Conservation (phyloP, 139 green algal genomes). For the Diplosphaera chodatii region DNA sequence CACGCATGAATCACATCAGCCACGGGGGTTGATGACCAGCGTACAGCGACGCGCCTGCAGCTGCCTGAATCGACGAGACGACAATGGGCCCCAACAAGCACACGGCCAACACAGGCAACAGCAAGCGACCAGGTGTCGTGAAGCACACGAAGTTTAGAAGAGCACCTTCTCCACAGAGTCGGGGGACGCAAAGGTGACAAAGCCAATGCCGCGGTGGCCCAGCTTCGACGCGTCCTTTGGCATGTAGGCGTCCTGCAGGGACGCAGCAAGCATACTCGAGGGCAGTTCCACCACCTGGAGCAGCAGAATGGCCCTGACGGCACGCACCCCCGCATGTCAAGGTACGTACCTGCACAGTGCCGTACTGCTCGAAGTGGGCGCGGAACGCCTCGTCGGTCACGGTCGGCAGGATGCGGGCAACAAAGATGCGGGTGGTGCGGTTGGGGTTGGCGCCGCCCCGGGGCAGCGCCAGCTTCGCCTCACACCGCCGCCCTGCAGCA, state of each 20-base stretch:
- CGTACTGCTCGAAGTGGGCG: constrained; percentile 81
- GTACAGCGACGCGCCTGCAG: no score
- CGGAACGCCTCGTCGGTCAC: constrained; percentile 73
- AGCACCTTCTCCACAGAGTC: constrained; percentile 57
- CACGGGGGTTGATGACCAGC: no score
- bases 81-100: no score
- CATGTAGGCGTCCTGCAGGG: constrained; percentile 80
- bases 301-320: no score
- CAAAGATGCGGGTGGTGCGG: constrained; percentile 76
- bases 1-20: no score
- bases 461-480: constrained; percentile 71
- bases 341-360: constrained; percentile 45
- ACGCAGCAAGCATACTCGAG: no score
- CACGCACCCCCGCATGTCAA: no score
- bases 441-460: not conserved
- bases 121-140: no score
- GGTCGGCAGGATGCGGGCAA: constrained; percentile 70
- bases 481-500: constrained; percentile 47
- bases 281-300: no score
- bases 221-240: constrained; percentile 73
- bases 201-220: constrained; percentile 78
- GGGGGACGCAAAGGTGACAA: constrained; percentile 72
- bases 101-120: no score
- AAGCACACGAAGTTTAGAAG: no score
- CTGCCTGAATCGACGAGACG: no score